Evolutionary conservation across 106 monocot species (phyloP), one percentile per base, ranked within the genome.

Genomic region (Ottelia alismoides): DNA sequence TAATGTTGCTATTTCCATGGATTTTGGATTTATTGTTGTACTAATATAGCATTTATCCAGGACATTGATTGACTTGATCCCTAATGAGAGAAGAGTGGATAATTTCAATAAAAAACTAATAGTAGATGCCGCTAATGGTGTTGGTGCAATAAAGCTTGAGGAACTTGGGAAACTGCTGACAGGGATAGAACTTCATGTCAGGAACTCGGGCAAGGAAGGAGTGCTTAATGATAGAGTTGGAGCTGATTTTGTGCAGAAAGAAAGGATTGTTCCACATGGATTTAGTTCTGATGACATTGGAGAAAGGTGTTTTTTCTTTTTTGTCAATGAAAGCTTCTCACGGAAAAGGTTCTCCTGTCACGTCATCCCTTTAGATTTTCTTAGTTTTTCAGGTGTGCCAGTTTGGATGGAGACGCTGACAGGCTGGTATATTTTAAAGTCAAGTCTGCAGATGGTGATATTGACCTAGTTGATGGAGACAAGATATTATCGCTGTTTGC

Each of bases 211-310:
- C 11, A 72, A 77, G 61, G 74, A 84, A 52, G 90, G 84, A 11
- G 20, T 74, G 35, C 80, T 91, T 43, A 91, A 91, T 73, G 77
- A 91, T 17, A 53, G 60, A n/a, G 84, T 84, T 47, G 91, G 91
- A 40, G 84, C 91, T 47, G 91, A 91, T 73, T 78, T 62, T 75
- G 91, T 91, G 46, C 84, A 91, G 57, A 91, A 91, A 51, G 91
- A 85, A 63, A 84, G 78, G 43, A 60, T 75, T 61, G 61, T 65
- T 64, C 84, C 91, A 18, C 25, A 32, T 60, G 72, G 80, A 1
- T 91, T 91, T 73, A 59, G 72, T 28, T 49, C 72, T 43, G 17
- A 53, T 50, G 91, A 85, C 57, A 27, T 75, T 20, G 78, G 78
- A 35, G 27, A 70, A 66, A 91, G 85, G 90, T 84, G 47, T 32